These are phyloP conservation scores for Coriaria nepalensis DNA, from an alignment of 306 rosid species.

Conservation along the genomic window DNA sequence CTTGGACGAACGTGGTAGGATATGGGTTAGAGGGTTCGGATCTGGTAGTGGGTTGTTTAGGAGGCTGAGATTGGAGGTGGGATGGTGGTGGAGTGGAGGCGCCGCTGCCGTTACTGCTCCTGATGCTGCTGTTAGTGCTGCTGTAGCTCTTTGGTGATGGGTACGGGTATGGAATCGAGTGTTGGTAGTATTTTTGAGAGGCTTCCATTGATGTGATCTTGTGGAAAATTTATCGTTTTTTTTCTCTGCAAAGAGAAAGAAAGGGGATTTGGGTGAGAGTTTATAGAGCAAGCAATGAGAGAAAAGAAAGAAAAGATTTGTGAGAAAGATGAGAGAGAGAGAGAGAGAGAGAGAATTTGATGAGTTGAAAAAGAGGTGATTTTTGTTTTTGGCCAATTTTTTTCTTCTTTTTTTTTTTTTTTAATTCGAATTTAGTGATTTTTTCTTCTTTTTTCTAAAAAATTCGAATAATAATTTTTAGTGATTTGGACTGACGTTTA, in stretches of 20 bases:
- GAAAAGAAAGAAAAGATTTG: background rate
- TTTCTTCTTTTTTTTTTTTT: slow-evolving; percentile 5
- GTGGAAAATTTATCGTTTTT: background rate
- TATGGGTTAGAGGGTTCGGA: slow-evolving; percentile 78
- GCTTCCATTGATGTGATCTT: slow-evolving; percentile 35
- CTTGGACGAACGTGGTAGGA: slow-evolving; percentile 93
- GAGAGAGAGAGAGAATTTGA: slow-evolving; percentile 1
- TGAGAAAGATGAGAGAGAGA: background rate
- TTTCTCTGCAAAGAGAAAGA: background rate
- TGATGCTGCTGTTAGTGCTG: slow-evolving; percentile 20
- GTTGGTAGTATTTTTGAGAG: slow-evolving; percentile 27
- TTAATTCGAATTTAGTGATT: no score
- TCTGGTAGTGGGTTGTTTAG: slow-evolving; percentile 38
- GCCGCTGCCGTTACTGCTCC: slow-evolving; percentile 22
- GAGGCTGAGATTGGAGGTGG: slow-evolving; percentile 21
- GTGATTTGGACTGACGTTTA: no score
- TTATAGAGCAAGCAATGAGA: background rate
- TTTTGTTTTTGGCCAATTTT: no score
- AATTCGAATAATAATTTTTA: no score
- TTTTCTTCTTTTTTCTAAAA: no score
- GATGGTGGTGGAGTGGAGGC: slow-evolving; percentile 10
- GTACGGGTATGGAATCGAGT: slow-evolving; percentile 7
- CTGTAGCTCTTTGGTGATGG: slow-evolving; percentile 22
- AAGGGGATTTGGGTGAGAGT: background rate
- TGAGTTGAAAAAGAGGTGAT: slow-evolving; percentile 12